Base-by-base conservation (phyloP, 805 yeast genomes). In the Lipomyces kockii region DNA sequence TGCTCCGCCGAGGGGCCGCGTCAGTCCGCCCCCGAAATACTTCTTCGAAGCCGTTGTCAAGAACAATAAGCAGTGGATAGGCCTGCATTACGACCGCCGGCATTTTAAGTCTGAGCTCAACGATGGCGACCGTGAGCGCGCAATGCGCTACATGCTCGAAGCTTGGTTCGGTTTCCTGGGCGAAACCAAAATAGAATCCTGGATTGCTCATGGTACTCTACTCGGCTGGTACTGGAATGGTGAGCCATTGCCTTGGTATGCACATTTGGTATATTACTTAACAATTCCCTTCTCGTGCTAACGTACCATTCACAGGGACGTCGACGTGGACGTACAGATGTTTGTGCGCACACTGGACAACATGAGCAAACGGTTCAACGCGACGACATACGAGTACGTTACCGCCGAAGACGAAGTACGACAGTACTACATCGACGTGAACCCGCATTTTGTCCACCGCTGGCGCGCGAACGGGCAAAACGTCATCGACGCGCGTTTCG, bases 341-440 rank as follows among this genome's bases (percentile, higher is more conserved):
- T 84, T 87, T 17, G 83, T 86, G 17, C 73, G 74, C 53, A 86
- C 84, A 67, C 75, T 85, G 71, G 77, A 78, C 49, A 77, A 83
- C 43, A 73, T 85, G 58, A 86, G 86, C 1, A 77, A 79, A 22
- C 75, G 80, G 37, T 84, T 83, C 75, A 85, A 85, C 71, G 78
- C 82, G 63, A 80, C 87, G 35, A 37, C 60, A 22, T 67, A 60
- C 64, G 46, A 63, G 11, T 63, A 60, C 60, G 88, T 89, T 83
- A 85, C 86, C 73, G 97, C 92, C 79, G 86, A 86, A 74, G 93
- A 88, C 75, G 87, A 84, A 52, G 78, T 82, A 5, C 85, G 85
- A 11, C 75, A 79, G 35, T 85, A 79, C 64, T 75, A 80, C 14
- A 74, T 85, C 52, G 88, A 85, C 70, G 81, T 85, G 6, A 78